Conservation (phyloP, 2,329 filamentous ascomycete genomes). For the Chaetomiaceae sp. region DNA sequence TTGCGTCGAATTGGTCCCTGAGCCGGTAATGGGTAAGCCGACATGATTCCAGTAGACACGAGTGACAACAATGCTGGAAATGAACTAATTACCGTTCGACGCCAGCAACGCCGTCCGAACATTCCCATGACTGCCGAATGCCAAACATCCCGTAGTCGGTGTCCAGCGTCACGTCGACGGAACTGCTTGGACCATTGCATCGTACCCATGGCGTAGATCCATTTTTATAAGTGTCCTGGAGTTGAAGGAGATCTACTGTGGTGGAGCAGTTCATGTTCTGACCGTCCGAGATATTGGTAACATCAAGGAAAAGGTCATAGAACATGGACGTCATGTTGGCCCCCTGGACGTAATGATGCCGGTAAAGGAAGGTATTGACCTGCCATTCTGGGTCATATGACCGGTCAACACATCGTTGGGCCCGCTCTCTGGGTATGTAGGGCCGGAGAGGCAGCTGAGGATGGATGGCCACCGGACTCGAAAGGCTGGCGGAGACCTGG, state of each 20-base stretch:
- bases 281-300: not conserved
- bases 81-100: not conserved
- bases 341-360: not conserved
- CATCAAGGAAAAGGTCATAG: not conserved
- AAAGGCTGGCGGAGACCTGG: not conserved
- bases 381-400: not conserved
- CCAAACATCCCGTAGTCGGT: not conserved
- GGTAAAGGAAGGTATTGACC: not conserved
- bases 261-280: not conserved
- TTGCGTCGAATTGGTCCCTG: not conserved
- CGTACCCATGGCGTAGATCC: not conserved
- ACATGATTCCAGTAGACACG: too few relatives aligned
- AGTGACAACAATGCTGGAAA: too few relatives aligned
- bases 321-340: not conserved
- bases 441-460: not conserved
- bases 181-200: not conserved
- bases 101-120: not conserved
- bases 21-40: not conserved
- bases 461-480: not conserved
- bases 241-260: not conserved
- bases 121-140: not conserved
- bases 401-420: not conserved
- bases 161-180: not conserved
- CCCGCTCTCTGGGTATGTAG: not conserved
- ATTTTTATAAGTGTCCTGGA: not conserved